phyloP scores from a whole-genome alignment of 768 basidiomycete species.

The Mycena epipterygia region DNA sequence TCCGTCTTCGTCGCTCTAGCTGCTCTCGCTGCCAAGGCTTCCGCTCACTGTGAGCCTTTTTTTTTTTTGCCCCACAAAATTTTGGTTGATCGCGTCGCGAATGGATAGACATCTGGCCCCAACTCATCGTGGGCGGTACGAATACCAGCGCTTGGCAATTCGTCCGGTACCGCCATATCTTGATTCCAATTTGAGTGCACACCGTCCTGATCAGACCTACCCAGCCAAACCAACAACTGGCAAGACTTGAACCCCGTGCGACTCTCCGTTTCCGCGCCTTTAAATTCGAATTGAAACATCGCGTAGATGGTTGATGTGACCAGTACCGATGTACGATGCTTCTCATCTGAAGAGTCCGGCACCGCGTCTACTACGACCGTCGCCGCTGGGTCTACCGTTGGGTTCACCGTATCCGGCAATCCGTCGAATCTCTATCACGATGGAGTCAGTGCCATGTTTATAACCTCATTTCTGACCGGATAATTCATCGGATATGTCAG shows the following conservation, averaged over 20 bases:
- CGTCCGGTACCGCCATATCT: conserved; percentile 18
- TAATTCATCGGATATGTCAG: neutral
- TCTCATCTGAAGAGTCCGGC: conserved; percentile 1
- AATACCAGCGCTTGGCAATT: conserved; percentile 26
- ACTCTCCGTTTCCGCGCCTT: neutral
- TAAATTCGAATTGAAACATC: neutral
- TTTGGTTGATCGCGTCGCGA: neutral
- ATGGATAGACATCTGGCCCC: conserved; percentile 29
- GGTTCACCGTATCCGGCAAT: conserved; percentile 24
- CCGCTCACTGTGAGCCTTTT: conserved; percentile 23
- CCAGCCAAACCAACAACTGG: conserved; percentile 34
- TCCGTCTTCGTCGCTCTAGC: conserved; percentile 4
- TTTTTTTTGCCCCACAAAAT: too few relatives aligned
- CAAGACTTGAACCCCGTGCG: conserved; percentile 25
- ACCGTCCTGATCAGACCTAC: neutral
- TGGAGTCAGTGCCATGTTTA: conserved; percentile 11
- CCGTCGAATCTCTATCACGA: conserved; percentile 27
- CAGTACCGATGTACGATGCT: conserved; percentile 31
- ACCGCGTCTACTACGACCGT: conserved; percentile 22
- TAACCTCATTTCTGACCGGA: neutral
- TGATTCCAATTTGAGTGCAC: neutral
- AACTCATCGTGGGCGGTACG: conserved; percentile 19
- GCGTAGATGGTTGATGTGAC: conserved; percentile 25
- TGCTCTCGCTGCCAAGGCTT: conserved; percentile 8
- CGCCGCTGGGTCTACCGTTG: conserved; percentile 29